Percentiles rank a stretch among this genome's conserved stretches.
Evolutionary conservation across 2,329 filamentous ascomycete species (phyloP).

Genomic region (Stenocarpella maydis): DNA sequence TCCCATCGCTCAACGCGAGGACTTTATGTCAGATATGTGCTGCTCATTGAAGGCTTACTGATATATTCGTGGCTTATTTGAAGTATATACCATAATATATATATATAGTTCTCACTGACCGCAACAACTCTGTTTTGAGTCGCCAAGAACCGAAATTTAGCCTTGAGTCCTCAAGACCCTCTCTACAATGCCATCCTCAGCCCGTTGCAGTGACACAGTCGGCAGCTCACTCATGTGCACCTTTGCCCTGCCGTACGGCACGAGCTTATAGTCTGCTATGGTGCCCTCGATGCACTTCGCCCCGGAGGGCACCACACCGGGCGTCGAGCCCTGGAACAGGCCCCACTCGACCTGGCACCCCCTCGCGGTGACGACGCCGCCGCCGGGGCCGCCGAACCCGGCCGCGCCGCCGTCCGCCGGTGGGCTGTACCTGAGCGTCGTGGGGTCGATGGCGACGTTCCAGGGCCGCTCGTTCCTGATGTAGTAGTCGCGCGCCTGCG

Average conservation of each 20-base stretch:
- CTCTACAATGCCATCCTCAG: not conserved
- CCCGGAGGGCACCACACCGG: constrained; percentile 26
- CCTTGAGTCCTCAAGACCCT: not conserved
- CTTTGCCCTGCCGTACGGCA: constrained; percentile 37
- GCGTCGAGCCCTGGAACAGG: constrained; percentile 30
- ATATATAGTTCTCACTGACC: not conserved
- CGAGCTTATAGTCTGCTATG: constrained; percentile 24
- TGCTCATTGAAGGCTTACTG: not conserved
- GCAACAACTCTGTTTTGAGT: not conserved
- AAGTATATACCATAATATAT: no score
- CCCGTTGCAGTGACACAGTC: not conserved
- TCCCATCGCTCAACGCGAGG: not conserved
- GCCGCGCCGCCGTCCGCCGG: not conserved
- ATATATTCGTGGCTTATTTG: not conserved
- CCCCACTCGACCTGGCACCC: constrained; percentile 35
- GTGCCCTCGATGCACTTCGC: constrained; percentile 27
- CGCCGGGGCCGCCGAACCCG: constrained; percentile 22
- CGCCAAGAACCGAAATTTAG: not conserved
- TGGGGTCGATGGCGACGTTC: constrained; percentile 36
- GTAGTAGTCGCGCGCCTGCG: constrained; percentile 35
- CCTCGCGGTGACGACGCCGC: constrained; percentile 28
- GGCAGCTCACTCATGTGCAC: constrained; percentile 38
- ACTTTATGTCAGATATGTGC: not conserved
- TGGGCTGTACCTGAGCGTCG: constrained; percentile 30
- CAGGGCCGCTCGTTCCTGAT: constrained; percentile 32